Base-by-base conservation (phyloP, 768 basidiomycete species). In the Aureoboletus auriporus region DNA sequence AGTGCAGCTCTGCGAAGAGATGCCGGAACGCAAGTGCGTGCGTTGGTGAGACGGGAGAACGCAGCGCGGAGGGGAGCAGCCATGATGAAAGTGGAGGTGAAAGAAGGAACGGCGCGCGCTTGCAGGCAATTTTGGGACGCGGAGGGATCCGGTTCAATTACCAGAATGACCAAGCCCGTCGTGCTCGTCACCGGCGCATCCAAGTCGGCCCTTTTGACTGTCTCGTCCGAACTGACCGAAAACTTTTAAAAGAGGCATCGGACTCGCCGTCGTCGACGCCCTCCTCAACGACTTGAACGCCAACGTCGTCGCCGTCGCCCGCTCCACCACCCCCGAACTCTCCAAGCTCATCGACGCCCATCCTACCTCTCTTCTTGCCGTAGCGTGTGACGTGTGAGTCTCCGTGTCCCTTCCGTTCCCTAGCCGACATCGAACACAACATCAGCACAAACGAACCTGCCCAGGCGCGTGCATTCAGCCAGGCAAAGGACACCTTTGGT, bases 111-210 rank as follows among this genome's bases (percentile, higher is more conserved):
- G 36, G 40, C 37, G 45, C 37, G 45, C 16, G 27, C 41, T 44
- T 46, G 54, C n/a, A 30, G 44, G 46, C 47, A 52, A 40, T 44
- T 53, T 58, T 62, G 40, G 52, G 33, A n/a, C 31, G 31, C 9
- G 33, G 10, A 14, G 8, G 11, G 12, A 27, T 36, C 44, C 41
- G 48, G 10, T 4, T 42, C 20, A 10, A 23, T 23, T 4, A 4
- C 38, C 6, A 39, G 31, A 42, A 64, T 67, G 56, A 12, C 60
- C 34, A 76, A 70, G 51, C 82, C 84, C 5, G 79, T 87, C 45
- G 74, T 93, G 29, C 64, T 93, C 46, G 75, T 95, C 55, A 89
- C 93, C 49, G 93, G 94, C 46, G 93, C 89, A 16, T 93, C 89
- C 46, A 89, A 76, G 86, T 88, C 54, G 11, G 9, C 5, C 16